Percentiles rank a stretch among this genome's conserved stretches.
These are phyloP conservation scores for Alternaria burnsii DNA, from an alignment of 2,329 filamentous ascomycete genomes.

Conservation along the genomic window DNA sequence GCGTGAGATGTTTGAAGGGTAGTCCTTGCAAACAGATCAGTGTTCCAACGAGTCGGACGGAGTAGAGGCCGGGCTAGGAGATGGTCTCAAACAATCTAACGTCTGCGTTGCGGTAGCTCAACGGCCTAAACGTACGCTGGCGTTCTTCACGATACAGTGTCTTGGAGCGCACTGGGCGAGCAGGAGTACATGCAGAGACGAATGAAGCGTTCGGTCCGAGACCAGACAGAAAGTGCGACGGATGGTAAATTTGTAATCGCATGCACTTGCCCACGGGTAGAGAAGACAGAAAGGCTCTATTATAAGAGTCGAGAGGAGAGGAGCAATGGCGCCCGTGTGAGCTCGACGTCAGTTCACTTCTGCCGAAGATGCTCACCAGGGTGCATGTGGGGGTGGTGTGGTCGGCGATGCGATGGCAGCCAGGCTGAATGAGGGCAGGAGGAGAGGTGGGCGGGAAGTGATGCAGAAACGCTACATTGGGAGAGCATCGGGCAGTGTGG, in stretches of 20 bases:
- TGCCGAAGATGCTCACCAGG: slow-evolving; percentile 13
- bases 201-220: slow-evolving; percentile 49
- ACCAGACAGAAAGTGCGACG: slow-evolving; percentile 47
- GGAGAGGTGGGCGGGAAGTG: slow-evolving; percentile 28
- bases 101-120: slow-evolving; percentile 42
- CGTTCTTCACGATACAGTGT: slow-evolving; percentile 36
- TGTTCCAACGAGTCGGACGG: slow-evolving; percentile 43
- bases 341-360: slow-evolving; percentile 30
- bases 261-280: slow-evolving; percentile 32
- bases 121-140: slow-evolving; percentile 44
- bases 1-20: slow-evolving; percentile 45
- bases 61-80: slow-evolving; percentile 33
- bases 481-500: slow-evolving; percentile 34
- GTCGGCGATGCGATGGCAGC: slow-evolving; percentile 29
- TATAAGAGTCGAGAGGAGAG: slow-evolving; percentile 26
- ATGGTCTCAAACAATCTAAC: slow-evolving; percentile 49
- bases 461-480: slow-evolving; percentile 42
- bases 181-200: slow-evolving; percentile 40
- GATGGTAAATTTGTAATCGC: slow-evolving; percentile 42
- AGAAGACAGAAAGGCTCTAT: slow-evolving; percentile 28
- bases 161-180: slow-evolving; percentile 41
- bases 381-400: slow-evolving; percentile 32
- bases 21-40: slow-evolving; percentile 45
- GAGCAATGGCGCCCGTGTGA: slow-evolving; percentile 29
- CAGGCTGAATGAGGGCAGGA: slow-evolving; percentile 28